phyloP scores from a whole-genome alignment of 257 asterid species.

The Penstemon eatonii region DNA sequence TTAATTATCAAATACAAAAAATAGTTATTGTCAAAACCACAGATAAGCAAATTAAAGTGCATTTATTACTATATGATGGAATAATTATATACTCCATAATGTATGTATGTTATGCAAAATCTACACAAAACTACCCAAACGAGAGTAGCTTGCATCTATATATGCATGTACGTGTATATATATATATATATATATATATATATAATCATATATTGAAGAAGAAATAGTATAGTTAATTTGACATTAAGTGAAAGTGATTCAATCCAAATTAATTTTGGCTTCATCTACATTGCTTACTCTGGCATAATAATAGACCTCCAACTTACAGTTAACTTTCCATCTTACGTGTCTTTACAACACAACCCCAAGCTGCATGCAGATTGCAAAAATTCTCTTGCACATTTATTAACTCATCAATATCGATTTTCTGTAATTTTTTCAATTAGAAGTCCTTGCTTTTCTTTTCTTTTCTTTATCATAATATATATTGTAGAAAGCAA shows the following conservation, averaged over 20 bases:
- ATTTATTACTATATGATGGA: conserved; percentile 1
- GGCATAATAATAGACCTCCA: conserved; percentile 13
- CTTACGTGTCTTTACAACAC: conserved; percentile 34
- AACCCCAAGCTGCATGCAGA: conserved; percentile 40
- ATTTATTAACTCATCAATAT: conserved; percentile 14
- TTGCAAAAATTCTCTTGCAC: conserved; percentile 29
- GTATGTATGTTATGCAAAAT: too few species aligned
- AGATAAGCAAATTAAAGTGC: background rate
- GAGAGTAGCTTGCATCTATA: background rate
- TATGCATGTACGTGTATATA: too few species aligned
- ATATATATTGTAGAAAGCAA: conserved; percentile 23
- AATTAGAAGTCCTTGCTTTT: conserved; percentile 1
- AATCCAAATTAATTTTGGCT: conserved; percentile 34
- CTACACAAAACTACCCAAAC: background rate
- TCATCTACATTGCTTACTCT: conserved; percentile 4
- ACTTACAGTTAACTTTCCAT: conserved; percentile 16
- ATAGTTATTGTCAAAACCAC: background rate
- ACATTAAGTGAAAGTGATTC: conserved; percentile 12
- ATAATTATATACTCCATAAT: background rate
- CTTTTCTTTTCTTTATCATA: background rate
- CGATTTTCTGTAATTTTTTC: conserved; percentile 22
- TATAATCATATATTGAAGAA: background rate
- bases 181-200: too few species aligned
- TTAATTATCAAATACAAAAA: background rate
- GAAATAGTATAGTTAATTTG: background rate